Conservation (phyloP, 495 filamentous ascomycete species). For the Podospora anserina region DNA sequence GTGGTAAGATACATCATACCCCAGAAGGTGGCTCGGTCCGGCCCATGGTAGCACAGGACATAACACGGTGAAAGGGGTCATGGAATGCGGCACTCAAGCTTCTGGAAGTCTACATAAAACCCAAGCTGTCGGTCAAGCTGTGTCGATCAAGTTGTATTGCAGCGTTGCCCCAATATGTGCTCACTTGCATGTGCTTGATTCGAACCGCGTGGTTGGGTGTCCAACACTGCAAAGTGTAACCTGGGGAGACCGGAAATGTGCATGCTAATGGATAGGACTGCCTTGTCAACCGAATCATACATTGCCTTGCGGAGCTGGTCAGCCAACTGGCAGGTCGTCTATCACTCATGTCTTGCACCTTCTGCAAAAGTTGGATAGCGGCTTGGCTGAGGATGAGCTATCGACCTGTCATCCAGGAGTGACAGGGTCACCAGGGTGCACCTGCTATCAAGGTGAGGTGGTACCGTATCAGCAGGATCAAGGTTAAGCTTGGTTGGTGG, state of each 20-base stretch:
- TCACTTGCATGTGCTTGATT: neutral
- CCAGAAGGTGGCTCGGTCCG: neutral
- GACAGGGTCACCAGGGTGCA: neutral
- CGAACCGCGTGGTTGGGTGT: neutral
- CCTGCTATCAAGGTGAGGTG: neutral
- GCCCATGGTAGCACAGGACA: neutral
- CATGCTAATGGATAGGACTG: too few relatives aligned
- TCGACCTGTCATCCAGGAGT: too few relatives aligned
- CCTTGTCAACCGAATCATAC: too few relatives aligned
- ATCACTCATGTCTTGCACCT: neutral
- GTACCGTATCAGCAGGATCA: neutral
- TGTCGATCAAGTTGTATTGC: neutral
- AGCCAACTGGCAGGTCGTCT: neutral
- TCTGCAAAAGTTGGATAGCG: conserved; percentile 4
- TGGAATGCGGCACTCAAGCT: neutral
- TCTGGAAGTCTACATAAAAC: neutral
- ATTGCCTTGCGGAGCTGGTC: neutral
- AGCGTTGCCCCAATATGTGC: neutral
- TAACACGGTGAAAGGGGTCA: neutral
- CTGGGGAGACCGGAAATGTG: neutral
- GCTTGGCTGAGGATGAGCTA: neutral
- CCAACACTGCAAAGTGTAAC: neutral
- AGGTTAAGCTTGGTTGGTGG: neutral
- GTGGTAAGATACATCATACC: too few relatives aligned
- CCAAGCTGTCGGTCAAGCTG: neutral